Evolutionary conservation across 768 basidiomycete species (phyloP).

Genomic region (Russula brevipes): DNA sequence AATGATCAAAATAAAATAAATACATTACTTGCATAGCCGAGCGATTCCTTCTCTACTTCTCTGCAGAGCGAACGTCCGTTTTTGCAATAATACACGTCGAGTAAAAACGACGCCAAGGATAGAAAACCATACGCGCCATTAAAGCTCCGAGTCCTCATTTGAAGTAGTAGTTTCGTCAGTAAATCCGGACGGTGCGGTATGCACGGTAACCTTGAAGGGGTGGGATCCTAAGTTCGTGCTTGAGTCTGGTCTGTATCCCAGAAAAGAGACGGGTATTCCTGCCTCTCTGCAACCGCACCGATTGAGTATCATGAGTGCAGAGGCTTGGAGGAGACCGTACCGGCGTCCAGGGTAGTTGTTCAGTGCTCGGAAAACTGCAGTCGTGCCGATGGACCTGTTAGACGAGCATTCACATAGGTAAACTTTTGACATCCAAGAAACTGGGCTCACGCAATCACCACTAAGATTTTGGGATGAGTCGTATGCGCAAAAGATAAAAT

Average conservation of each 20-base stretch:
- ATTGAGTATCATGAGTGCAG: not conserved
- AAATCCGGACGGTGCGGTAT: not conserved
- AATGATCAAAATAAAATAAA: no score
- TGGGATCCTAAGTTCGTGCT: not conserved
- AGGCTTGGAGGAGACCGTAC: not conserved
- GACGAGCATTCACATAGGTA: not conserved
- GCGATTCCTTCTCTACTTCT: no score
- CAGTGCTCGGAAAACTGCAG: conserved; percentile 1
- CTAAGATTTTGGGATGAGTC: not conserved
- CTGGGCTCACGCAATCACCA: conserved; percentile 15
- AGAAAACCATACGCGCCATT: not conserved
- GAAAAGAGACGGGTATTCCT: not conserved
- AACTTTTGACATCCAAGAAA: not conserved
- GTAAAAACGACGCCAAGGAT: no score
- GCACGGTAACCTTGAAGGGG: conserved; percentile 1
- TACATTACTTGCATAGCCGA: no score
- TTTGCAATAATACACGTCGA: no score
- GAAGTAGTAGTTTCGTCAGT: not conserved
- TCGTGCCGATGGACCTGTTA: conserved; percentile 6
- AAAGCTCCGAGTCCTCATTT: not conserved
- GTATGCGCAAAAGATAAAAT: not conserved
- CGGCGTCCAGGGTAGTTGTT: not conserved
- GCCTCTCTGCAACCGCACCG: not conserved
- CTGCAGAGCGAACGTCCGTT: no score
- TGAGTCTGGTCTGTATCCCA: not conserved